These are phyloP conservation scores for Globisporangium iwayamae DNA, from an alignment of 352 stramenopile genomes.

Conservation along the genomic window DNA sequence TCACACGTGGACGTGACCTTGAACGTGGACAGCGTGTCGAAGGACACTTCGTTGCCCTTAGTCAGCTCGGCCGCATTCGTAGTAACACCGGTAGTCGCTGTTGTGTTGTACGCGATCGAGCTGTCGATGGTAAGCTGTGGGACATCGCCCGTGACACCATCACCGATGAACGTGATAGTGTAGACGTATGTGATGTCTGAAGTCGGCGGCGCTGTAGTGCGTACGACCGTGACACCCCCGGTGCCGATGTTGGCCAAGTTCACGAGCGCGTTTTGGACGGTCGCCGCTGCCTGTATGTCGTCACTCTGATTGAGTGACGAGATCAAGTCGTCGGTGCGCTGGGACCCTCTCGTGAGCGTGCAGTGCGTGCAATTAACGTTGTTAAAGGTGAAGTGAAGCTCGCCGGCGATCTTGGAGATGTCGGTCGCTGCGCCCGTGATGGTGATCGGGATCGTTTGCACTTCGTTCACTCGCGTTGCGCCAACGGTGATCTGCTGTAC, in stretches of 20 bases:
- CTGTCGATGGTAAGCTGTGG: conserved; percentile 57
- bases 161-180: conserved; percentile 83
- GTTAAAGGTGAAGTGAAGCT: conserved; percentile 57
- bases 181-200: conserved; percentile 74
- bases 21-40: conserved; percentile 39
- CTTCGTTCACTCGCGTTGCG: conserved; percentile 56
- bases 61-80: conserved; percentile 32
- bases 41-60: conserved; percentile 44
- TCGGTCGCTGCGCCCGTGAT: conserved; percentile 64
- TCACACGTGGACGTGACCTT: conserved; percentile 69
- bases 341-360: conserved; percentile 50
- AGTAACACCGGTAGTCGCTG: conserved; percentile 22
- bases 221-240: conserved; percentile 28
- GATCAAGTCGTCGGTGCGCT: conserved; percentile 39
- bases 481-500: conserved; percentile 87
- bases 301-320: conserved; percentile 26
- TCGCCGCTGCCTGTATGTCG: conserved; percentile 19
- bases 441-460: conserved; percentile 82
- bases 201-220: conserved; percentile 16
- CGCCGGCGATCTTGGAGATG: conserved; percentile 40
- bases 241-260: conserved; percentile 55
- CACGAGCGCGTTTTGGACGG: conserved; percentile 29
- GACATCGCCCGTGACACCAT: conserved; percentile 84
- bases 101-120: conserved; percentile 29
- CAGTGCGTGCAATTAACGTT: conserved; percentile 68